phyloP scores from a whole-genome alignment of 2,329 filamentous ascomycete species.

The Blastomyces silverae region DNA sequence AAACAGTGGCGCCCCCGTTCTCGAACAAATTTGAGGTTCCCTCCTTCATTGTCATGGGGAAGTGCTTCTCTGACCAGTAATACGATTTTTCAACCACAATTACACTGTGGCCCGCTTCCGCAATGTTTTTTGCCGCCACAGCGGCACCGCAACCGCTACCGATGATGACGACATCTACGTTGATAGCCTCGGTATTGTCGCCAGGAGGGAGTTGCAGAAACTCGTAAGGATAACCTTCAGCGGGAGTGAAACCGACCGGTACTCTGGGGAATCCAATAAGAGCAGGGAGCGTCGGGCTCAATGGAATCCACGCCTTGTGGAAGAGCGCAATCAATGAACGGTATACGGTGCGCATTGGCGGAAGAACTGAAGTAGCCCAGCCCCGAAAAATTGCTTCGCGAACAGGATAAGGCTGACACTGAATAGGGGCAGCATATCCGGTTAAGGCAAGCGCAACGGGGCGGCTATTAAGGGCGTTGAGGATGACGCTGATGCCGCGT shows the following conservation, averaged over 20 bases:
- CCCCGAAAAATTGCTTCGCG: slow-evolving; percentile 48
- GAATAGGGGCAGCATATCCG: slow-evolving; percentile 50
- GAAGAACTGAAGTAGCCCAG: slow-evolving; percentile 50
- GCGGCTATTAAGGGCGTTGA: slow-evolving; percentile 50
- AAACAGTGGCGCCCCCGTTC: slow-evolving; percentile 53
- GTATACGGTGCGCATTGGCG: slow-evolving; percentile 47
- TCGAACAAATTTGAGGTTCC: slow-evolving; percentile 62
- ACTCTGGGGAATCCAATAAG: slow-evolving; percentile 50
- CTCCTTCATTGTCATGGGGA: slow-evolving; percentile 64
- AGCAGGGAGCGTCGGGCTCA: slow-evolving; percentile 45
- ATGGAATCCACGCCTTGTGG: slow-evolving; percentile 49
- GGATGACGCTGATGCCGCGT: slow-evolving; percentile 46
- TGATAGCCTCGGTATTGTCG: slow-evolving; percentile 52
- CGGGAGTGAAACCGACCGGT: slow-evolving; percentile 48
- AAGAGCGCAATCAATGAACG: slow-evolving; percentile 45
- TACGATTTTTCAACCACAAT: slow-evolving; percentile 78
- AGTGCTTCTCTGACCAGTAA: slow-evolving; percentile 62
- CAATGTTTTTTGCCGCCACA: slow-evolving; percentile 71
- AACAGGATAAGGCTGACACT: slow-evolving; percentile 48
- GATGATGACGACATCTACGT: slow-evolving; percentile 76
- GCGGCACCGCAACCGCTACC: slow-evolving; percentile 82
- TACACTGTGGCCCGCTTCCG: slow-evolving; percentile 67
- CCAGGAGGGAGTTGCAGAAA: slow-evolving; percentile 54
- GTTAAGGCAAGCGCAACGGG: slow-evolving; percentile 53
- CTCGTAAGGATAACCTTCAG: slow-evolving; percentile 48